Conservation (phyloP, 106 monocot species). For the Dendrobium catenatum region DNA sequence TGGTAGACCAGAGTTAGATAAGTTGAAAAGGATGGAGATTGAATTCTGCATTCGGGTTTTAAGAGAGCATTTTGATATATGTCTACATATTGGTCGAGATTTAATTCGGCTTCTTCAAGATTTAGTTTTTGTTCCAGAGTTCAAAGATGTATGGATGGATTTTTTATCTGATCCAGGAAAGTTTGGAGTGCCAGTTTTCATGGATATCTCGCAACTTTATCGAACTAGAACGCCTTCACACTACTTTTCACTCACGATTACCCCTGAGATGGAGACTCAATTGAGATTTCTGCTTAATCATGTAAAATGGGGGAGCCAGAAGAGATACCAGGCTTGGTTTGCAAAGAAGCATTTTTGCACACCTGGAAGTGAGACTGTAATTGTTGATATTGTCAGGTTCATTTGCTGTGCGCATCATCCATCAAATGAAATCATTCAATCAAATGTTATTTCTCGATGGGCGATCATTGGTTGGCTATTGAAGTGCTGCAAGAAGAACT, state of each 20-base stretch:
- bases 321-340: constrained; percentile 85
- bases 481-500: constrained; percentile 48
- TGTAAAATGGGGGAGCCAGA: constrained; percentile 74
- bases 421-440: constrained; percentile 50
- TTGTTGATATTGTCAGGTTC: constrained; percentile 60
- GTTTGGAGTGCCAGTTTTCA: constrained; percentile 32
- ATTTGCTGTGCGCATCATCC: constrained; percentile 66
- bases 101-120: constrained; percentile 71
- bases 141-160: constrained; percentile 65
- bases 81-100: constrained; percentile 59
- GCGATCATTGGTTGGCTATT: constrained; percentile 87
- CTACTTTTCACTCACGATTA: constrained; percentile 47
- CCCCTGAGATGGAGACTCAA: constrained; percentile 62
- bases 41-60: constrained; percentile 51
- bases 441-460: constrained; percentile 69
- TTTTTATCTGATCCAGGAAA: constrained; percentile 31
- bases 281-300: constrained; percentile 66
- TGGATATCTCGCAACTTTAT: constrained; percentile 52
- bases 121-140: constrained; percentile 47
- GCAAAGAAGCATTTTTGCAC: constrained; percentile 44
- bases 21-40: constrained; percentile 49
- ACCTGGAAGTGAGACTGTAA: constrained; percentile 47
- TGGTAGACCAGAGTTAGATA: constrained; percentile 21
- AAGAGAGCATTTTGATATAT: constrained; percentile 47
- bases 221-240: constrained; percentile 30